These are phyloP conservation scores for Echinochloa phyllopogon DNA, from an alignment of 176 grass and related monocot species.

Conservation along the genomic window DNA sequence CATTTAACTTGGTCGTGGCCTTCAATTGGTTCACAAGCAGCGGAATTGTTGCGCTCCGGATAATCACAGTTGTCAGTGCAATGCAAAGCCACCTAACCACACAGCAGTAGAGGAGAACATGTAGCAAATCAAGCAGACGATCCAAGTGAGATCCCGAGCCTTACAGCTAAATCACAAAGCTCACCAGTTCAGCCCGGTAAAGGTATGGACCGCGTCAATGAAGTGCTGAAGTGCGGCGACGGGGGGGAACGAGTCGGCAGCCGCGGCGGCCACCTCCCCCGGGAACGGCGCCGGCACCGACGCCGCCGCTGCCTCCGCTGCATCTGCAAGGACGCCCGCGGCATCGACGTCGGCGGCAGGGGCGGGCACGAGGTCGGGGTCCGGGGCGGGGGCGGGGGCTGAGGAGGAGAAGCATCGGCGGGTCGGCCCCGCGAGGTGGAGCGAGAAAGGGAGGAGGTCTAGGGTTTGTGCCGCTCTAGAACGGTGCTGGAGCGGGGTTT, in stretches of 20 bases:
- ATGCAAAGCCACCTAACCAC: constrained; percentile 89
- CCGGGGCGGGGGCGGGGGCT: background rate
- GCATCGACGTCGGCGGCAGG: constrained; percentile 48
- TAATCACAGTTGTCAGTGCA: constrained; percentile 77
- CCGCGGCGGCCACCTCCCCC: constrained; percentile 90
- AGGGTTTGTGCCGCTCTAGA: constrained; percentile 35
- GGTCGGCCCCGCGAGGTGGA: constrained; percentile 30
- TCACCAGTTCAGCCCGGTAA: constrained; percentile 88
- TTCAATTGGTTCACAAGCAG: constrained; percentile 78
- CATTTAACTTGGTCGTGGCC: constrained; percentile 61
- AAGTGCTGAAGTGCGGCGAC: constrained; percentile 86
- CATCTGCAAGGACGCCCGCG: constrained; percentile 45
- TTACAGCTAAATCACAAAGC: constrained; percentile 16
- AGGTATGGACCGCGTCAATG: constrained; percentile 72
- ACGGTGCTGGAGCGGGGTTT: constrained; percentile 14
- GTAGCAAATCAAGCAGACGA: constrained; percentile 28
- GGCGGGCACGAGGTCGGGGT: background rate
- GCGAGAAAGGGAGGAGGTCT: constrained; percentile 35
- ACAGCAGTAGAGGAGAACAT: constrained; percentile 23
- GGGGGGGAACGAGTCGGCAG: constrained; percentile 66
- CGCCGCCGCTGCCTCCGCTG: constrained; percentile 35
- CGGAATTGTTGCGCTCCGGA: constrained; percentile 67
- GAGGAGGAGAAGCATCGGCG: constrained; percentile 55
- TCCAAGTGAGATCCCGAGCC: constrained; percentile 33
- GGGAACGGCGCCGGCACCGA: constrained; percentile 67